Evolutionary conservation across 768 basidiomycete species (phyloP).

Genomic region (Grammothele lineata): DNA sequence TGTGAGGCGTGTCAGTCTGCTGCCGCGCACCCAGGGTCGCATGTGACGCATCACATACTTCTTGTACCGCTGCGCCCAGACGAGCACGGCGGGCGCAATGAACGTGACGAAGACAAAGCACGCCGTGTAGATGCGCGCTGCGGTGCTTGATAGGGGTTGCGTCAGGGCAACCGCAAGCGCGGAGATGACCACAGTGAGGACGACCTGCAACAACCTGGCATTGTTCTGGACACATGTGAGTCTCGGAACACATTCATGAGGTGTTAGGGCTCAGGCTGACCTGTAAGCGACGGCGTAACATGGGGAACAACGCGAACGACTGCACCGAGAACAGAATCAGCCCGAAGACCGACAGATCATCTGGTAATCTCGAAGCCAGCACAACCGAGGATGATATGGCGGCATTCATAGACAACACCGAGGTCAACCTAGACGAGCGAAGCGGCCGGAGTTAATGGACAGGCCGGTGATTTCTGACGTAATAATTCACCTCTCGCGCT

Average conservation of each 20-base stretch:
- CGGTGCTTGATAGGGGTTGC: constrained; percentile 47
- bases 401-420: constrained; percentile 85
- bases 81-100: constrained; percentile 64
- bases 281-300: constrained; percentile 70
- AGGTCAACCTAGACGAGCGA: constrained; percentile 54
- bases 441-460: constrained; percentile 6
- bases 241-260: no score
- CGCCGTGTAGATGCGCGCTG: constrained; percentile 48
- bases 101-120: constrained; percentile 60
- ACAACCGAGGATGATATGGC: constrained; percentile 92
- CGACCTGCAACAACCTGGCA: constrained; percentile 40
- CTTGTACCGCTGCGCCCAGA: constrained; percentile 88
- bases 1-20: constrained; percentile 29
- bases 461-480: background rate
- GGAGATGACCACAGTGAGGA: constrained; percentile 51
- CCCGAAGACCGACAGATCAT: constrained; percentile 84
- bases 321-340: constrained; percentile 82
- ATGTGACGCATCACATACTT: constrained; percentile 50
- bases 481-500: constrained; percentile 52
- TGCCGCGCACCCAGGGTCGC: background rate
- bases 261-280: no score
- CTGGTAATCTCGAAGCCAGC: constrained; percentile 81
- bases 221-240: constrained; percentile 51
- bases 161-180: constrained; percentile 49
- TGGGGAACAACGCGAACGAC: constrained; percentile 79